phyloP scores from a whole-genome alignment of 2,329 filamentous ascomycete genomes.

The Fusarium lateritium region DNA sequence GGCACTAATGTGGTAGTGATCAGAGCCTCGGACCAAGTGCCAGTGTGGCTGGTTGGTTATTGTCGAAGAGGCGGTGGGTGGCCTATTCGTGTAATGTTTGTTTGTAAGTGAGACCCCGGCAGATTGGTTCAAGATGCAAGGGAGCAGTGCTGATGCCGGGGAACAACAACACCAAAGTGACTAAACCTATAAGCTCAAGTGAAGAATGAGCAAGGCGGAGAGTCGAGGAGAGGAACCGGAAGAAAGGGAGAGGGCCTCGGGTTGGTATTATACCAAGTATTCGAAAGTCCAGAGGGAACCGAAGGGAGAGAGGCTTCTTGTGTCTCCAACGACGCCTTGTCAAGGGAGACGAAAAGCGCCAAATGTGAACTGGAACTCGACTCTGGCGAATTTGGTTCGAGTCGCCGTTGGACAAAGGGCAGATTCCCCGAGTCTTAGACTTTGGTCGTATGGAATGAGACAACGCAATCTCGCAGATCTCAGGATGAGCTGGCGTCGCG shows the following conservation, averaged over 20 bases:
- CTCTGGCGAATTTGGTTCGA: conserved; percentile 25
- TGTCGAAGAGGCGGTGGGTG: conserved; percentile 24
- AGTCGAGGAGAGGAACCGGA: conserved; percentile 13
- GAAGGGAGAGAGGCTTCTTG: conserved; percentile 34
- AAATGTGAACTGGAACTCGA: conserved; percentile 31
- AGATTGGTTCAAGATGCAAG: conserved; percentile 34
- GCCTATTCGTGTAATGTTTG: conserved; percentile 25
- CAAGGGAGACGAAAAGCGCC: conserved; percentile 36
- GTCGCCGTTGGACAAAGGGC: conserved; percentile 25
- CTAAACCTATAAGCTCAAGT: conserved; percentile 24
- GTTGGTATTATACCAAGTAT: conserved; percentile 32
- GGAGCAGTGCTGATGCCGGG: conserved; percentile 36
- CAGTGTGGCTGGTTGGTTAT: conserved; percentile 29
- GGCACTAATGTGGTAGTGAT: conserved; percentile 22
- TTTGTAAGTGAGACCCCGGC: conserved; percentile 37
- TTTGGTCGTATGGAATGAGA: conserved; percentile 26
- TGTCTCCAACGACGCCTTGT: conserved; percentile 20
- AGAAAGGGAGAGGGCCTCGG: conserved; percentile 17
- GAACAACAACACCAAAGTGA: conserved; percentile 22
- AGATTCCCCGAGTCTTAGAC: conserved; percentile 35
- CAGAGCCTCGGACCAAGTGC: conserved; percentile 8
- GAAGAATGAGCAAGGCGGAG: conserved; percentile 7
- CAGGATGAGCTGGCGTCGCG: conserved; percentile 15
- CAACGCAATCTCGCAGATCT: conserved; percentile 39
- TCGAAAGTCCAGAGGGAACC: conserved; percentile 21